Conservation (phyloP, 306 rosid species). For the Bauhinia variegata region DNA sequence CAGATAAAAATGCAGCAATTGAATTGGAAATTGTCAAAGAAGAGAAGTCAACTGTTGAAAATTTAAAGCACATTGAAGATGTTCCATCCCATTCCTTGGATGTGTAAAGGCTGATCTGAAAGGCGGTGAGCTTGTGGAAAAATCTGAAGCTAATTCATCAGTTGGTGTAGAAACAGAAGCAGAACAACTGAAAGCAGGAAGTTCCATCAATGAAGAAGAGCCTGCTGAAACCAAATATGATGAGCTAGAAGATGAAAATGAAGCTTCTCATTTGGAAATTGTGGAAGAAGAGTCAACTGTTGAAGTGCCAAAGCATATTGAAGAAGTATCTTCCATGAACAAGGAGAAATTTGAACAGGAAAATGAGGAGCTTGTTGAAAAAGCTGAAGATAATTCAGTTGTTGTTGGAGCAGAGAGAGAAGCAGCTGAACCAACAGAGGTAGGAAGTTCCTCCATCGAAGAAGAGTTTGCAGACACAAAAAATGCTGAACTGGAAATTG, state of each 20-base stretch:
- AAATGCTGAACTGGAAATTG: background rate
- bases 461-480: too few relatives aligned
- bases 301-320: background rate
- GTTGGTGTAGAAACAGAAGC: constrained; percentile 16
- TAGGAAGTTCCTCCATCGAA: too few relatives aligned
- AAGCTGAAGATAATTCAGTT: too few relatives aligned
- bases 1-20: background rate
- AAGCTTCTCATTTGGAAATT: too few relatives aligned
- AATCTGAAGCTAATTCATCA: constrained; percentile 15
- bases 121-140: constrained; percentile 14
- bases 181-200: too few relatives aligned
- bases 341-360: constrained; percentile 2
- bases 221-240: too few relatives aligned
- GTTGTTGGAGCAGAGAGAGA: too few relatives aligned
- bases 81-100: background rate
- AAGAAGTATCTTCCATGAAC: background rate
- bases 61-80: constrained; percentile 4
- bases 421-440: too few relatives aligned
- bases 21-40: constrained; percentile 7
- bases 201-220: too few relatives aligned
- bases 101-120: constrained; percentile 2
- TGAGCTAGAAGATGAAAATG: too few relatives aligned
- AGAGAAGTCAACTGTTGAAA: constrained; percentile 6
- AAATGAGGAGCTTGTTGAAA: background rate
- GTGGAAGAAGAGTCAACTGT: too few relatives aligned